A percentile compares a stretch with the other conserved stretches of the same genome.
Conservation (phyloP, 192 early-diverging fungal genomes). For the Coemansia sp. region DNA sequence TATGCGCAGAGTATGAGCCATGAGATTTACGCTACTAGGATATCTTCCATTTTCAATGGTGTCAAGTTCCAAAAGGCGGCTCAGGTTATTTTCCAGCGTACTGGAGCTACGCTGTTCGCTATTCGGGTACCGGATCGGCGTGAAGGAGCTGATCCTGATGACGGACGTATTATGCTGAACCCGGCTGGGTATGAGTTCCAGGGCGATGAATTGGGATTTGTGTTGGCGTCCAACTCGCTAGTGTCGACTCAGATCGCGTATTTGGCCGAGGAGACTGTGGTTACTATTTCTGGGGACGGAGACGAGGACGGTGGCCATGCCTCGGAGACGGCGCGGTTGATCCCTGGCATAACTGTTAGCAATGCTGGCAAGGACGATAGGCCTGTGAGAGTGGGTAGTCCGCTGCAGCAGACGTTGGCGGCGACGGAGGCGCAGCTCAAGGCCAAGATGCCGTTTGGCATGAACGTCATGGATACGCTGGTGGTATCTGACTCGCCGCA, state of each 20-base stretch:
- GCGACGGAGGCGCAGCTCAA: conserved; percentile 34
- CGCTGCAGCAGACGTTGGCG: conserved; percentile 34
- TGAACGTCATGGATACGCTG: conserved; percentile 57
- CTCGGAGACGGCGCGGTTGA: conserved; percentile 32
- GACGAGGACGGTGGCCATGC: conserved; percentile 5
- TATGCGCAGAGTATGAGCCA: conserved; percentile 65
- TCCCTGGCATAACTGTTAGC: conserved; percentile 18
- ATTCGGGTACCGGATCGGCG: conserved; percentile 39
- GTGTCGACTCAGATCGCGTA: conserved; percentile 51
- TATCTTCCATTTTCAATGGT: conserved; percentile 57
- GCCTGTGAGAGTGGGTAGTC: conserved; percentile 21
- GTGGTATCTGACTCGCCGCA: conserved; percentile 31
- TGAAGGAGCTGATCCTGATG: conserved; percentile 6
- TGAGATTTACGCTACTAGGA: conserved; percentile 66
- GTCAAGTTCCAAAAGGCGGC: conserved; percentile 63
- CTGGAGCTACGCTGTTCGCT: conserved; percentile 67
- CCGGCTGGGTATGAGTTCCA: conserved; percentile 61
- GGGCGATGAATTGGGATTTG: conserved; percentile 69
- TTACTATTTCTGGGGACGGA: conserved; percentile 15
- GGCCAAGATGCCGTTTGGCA: conserved; percentile 46
- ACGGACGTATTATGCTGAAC: conserved; percentile 58
- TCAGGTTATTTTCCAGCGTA: conserved; percentile 61
- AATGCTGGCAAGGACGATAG: conserved; percentile 11
- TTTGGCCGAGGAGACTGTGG: conserved; percentile 27
- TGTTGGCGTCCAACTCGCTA: conserved; percentile 57